Percentiles rank a stretch among this genome's conserved stretches.
Conservation (phyloP, 208 protist species). For the Crithidia brevicula region DNA sequence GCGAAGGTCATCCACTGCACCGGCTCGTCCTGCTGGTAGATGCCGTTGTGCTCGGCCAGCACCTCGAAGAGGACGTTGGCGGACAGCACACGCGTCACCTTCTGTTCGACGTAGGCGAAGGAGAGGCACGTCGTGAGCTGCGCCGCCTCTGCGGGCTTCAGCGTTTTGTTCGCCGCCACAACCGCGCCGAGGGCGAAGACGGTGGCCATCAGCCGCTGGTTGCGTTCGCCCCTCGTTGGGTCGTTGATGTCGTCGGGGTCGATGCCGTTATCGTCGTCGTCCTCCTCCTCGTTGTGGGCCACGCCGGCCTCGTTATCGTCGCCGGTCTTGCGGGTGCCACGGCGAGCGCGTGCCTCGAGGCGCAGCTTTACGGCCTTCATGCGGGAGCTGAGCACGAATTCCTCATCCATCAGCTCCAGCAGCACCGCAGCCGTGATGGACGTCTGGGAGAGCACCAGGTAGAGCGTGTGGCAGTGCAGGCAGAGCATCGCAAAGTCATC, state of each 20-base stretch:
- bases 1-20: conserved; percentile 79
- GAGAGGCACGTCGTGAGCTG: conserved; percentile 57
- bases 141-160: conserved; percentile 49
- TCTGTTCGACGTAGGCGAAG: conserved; percentile 89
- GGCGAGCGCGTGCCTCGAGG: conserved; percentile 33
- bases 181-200: conserved; percentile 74
- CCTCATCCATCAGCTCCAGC: conserved; percentile 76
- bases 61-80: conserved; percentile 74
- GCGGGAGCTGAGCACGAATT: conserved; percentile 66
- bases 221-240: conserved; percentile 87
- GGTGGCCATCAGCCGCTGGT: conserved; percentile 79
- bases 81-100: conserved; percentile 75
- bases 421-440: conserved; percentile 55
- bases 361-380: conserved; percentile 71
- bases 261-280: conserved; percentile 58
- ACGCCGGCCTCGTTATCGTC: conserved; percentile 3
- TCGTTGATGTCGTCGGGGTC: conserved; percentile 90
- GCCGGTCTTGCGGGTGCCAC: conserved; percentile 7
- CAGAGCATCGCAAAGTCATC: conserved; percentile 82
- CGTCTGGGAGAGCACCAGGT: conserved; percentile 64
- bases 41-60: conserved; percentile 36
- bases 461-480: conserved; percentile 78
- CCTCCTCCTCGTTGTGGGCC: conserved; percentile 33
- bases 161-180: conserved; percentile 40
- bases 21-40: conserved; percentile 46